These are phyloP conservation scores for Fusarium temperatum DNA, from an alignment of 2,329 filamentous ascomycete species.

Conservation along the genomic window DNA sequence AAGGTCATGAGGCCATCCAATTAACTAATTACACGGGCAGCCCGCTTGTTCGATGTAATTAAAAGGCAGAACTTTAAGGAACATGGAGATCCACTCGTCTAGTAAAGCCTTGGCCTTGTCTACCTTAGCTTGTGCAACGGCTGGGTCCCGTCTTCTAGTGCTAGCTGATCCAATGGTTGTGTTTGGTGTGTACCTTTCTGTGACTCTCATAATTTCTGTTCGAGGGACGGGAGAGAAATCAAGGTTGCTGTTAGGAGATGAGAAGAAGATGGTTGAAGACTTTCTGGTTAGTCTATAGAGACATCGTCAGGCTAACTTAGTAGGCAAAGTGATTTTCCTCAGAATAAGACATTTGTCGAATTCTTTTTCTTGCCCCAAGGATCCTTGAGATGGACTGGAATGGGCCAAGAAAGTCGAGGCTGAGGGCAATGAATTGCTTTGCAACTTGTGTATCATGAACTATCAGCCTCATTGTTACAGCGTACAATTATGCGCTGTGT, in stretches of 20 bases:
- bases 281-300: not conserved
- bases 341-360: not conserved
- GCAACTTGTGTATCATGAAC: conserved; percentile 1
- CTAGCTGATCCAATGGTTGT: conserved; percentile 30
- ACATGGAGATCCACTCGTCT: conserved; percentile 36
- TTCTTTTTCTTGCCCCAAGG: not conserved
- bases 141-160: conserved; percentile 32
- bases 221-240: not conserved
- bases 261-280: not conserved
- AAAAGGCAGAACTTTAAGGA: conserved; percentile 42
- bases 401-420: conserved; percentile 12
- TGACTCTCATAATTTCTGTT: conserved; percentile 28
- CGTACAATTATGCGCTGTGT: not conserved
- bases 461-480: conserved; percentile 33
- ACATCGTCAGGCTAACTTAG: not conserved
- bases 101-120: conserved; percentile 26
- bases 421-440: not conserved
- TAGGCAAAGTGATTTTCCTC: not conserved
- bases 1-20: conserved; percentile 16
- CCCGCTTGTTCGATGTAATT: conserved; percentile 39
- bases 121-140: conserved; percentile 1
- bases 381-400: conserved; percentile 3
- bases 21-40: conserved; percentile 33
- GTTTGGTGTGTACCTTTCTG: conserved; percentile 15
- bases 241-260: not conserved